Evolutionary conservation across 495 filamentous ascomycete species (phyloP).

Genomic region (Penicillium daleae): DNA sequence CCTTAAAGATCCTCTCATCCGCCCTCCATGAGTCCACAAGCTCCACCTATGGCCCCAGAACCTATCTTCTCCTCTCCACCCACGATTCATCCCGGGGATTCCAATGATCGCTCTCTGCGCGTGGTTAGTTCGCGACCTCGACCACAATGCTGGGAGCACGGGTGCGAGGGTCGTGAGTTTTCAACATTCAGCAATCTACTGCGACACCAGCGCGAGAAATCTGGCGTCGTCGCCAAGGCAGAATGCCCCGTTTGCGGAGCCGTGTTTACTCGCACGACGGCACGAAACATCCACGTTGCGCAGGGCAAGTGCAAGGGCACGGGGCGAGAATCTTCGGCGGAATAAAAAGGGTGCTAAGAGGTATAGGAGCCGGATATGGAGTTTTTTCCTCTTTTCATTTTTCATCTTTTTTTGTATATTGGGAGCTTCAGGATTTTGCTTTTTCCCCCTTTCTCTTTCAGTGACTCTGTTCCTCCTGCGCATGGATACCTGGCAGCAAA

Average conservation of each 20-base stretch:
- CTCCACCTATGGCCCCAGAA: conserved; percentile 34
- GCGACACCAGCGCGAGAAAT: conserved; percentile 91
- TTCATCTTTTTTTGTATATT: conserved; percentile 2
- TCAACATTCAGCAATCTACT: conserved; percentile 95
- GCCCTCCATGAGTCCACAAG: conserved; percentile 33
- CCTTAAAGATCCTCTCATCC: conserved; percentile 21
- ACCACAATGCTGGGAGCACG: conserved; percentile 95
- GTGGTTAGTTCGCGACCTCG: conserved; percentile 78
- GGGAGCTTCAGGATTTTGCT: not conserved
- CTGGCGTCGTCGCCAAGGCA: conserved; percentile 83
- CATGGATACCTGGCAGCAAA: conserved; percentile 1
- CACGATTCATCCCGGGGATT: conserved; percentile 20
- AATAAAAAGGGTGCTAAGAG: conserved; percentile 21
- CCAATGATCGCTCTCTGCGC: conserved; percentile 58
- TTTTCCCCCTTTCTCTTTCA: not conserved
- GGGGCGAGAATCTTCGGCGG: conserved; percentile 34
- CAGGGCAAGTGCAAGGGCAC: conserved; percentile 84
- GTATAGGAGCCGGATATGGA: not conserved
- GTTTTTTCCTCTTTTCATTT: not conserved
- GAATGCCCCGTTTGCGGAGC: conserved; percentile 86
- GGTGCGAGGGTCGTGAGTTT: conserved; percentile 91
- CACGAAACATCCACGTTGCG: conserved; percentile 82
- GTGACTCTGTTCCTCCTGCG: not conserved
- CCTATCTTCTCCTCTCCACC: conserved; percentile 39
- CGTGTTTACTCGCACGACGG: conserved; percentile 89